Evolutionary conservation across 2,329 filamentous ascomycete species (phyloP).

Genomic region (Ophiostoma fasciatum): DNA sequence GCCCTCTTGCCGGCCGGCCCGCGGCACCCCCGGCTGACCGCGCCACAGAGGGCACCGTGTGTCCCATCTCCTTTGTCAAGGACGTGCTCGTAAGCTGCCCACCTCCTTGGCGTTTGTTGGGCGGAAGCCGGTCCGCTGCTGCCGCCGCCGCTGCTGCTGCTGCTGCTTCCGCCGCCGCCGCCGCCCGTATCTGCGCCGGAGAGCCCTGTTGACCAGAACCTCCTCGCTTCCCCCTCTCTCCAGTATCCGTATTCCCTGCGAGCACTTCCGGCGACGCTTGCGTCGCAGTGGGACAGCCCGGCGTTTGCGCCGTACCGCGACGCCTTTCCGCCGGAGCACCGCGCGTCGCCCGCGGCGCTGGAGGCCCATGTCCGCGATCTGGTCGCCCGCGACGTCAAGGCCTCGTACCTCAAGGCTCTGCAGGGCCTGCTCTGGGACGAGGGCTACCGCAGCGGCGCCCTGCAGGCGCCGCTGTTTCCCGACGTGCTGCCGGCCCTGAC

Average conservation of each 20-base stretch:
- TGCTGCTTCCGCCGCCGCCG: too few relatives aligned
- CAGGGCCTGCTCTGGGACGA: constrained; percentile 67
- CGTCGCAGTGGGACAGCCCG: constrained; percentile 50
- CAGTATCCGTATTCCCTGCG: constrained; percentile 67
- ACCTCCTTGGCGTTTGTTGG: too few relatives aligned
- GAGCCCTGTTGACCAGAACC: too few relatives aligned
- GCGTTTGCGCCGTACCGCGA: constrained; percentile 52
- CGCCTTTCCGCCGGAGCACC: constrained; percentile 54
- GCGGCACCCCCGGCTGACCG: too few relatives aligned
- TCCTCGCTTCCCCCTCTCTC: neutral
- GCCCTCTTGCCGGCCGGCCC: too few relatives aligned
- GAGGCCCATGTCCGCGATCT: constrained; percentile 55
- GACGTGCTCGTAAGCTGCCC: constrained; percentile 66
- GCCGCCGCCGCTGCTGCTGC: too few relatives aligned
- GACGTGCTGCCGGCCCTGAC: constrained; percentile 54
- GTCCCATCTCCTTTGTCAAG: constrained; percentile 73
- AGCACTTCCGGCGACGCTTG: constrained; percentile 48
- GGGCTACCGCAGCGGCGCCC: constrained; percentile 54
- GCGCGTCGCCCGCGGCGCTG: constrained; percentile 41
- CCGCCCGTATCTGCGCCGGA: too few relatives aligned
- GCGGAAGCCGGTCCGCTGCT: too few relatives aligned
- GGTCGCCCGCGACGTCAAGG: constrained; percentile 57
- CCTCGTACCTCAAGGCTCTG: constrained; percentile 61
- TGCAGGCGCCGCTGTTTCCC: constrained; percentile 58
- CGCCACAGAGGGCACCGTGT: constrained; percentile 64